Base-by-base conservation (phyloP, 169 alveolate species). In the Eimeria acervulina region DNA sequence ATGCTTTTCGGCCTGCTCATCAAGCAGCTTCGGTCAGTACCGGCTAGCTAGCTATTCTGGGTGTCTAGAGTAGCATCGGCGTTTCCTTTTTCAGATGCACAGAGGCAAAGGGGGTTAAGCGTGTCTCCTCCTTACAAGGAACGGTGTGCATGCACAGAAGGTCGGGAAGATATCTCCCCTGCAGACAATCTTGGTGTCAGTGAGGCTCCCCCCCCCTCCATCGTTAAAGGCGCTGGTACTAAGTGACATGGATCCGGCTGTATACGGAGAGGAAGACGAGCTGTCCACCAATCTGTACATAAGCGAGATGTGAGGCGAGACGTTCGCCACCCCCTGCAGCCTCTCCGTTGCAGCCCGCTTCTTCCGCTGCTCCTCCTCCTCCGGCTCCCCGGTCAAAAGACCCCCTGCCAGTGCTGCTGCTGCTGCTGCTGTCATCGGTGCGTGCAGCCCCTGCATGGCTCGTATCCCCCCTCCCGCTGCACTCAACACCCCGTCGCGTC, bases 141-240 rank as follows among this genome's bases (percentile, higher is more conserved):
- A 93, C 21, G 96, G 96, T 3, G 89, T 74, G 74, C 78, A 87
- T 12, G 88, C 61, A 70, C 96, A 93, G 68, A 93, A 93, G 68
- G 96, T 93, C 70, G 96, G 96, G 78, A 52, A 78, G 21, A 93
- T 36, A 40, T 84, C 93, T 12, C 78, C 93, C 63, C 93, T 51
- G 93, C 93, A 84, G 21, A 84, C 78, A 52, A 84, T 84, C 78
- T 59, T 84, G 15, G 93, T 84, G 51, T 59, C 93, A 4, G 61
- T 78, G 23, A 26, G 78, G 33, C 47, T 31, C 12, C 93, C 31
- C 3, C 93, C 31, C 6, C 36, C 93, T 1, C 38, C 26, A 8
- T 0, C 36, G 31, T 8, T 36, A 51, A n/a, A 26, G 72, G 44
- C 40, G 85, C 5, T 38, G 28, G n/a, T n/a, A 7, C 33, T 26